phyloP scores from a whole-genome alignment of 192 early-diverging fungal species.

The Rhizoclosmatium globosum region DNA sequence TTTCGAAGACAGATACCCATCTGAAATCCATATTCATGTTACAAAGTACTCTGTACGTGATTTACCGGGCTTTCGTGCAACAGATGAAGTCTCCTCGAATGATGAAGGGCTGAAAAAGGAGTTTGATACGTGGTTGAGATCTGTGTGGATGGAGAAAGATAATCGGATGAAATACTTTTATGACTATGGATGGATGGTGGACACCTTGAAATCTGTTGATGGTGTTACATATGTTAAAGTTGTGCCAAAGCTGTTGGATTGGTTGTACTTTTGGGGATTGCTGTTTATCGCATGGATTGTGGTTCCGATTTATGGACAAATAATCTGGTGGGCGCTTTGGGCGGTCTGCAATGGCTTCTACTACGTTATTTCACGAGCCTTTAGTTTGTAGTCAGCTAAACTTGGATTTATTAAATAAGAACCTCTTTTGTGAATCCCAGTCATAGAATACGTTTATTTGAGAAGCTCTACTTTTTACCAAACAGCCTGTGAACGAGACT shows the following conservation, averaged over 20 bases:
- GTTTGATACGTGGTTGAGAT: conserved; percentile 79
- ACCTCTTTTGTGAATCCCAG: no score
- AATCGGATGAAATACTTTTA: conserved; percentile 82
- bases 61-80: conserved; percentile 46
- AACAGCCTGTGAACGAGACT: no score
- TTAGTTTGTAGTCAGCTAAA: no score
- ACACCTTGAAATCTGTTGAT: background rate
- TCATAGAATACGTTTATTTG: no score
- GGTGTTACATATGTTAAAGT: background rate
- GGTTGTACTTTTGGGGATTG: background rate
- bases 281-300: no score
- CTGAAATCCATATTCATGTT: conserved; percentile 84
- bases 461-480: no score
- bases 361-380: no score
- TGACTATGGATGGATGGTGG: conserved; percentile 67
- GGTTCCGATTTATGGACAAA: no score
- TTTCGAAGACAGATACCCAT: conserved; percentile 74
- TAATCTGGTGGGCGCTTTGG: no score
- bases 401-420: no score
- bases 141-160: conserved; percentile 87
- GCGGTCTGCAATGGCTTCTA: no score
- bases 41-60: conserved; percentile 27
- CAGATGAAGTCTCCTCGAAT: conserved; percentile 45
- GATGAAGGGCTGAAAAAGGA: conserved; percentile 52
- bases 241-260: background rate